Evolutionary conservation across 805 yeast species (phyloP).

Genomic region (Starmerella powellii): DNA sequence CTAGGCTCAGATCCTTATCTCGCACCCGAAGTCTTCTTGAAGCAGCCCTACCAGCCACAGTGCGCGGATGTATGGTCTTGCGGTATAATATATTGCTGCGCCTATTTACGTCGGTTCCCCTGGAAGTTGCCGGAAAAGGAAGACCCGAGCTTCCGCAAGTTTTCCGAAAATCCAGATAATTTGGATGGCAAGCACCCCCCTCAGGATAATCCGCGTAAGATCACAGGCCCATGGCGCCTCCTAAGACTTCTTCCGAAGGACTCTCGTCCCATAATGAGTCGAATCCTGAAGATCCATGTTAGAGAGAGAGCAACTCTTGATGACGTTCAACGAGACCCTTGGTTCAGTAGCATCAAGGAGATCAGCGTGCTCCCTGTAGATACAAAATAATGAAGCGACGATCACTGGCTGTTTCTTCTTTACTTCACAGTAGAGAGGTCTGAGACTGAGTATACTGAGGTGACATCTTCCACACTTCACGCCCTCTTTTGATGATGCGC

Average conservation of each 20-base stretch:
- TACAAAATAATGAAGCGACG: too few species aligned
- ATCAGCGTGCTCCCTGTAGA: constrained; percentile 18
- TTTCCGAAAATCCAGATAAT: constrained; percentile 28
- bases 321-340: constrained; percentile 45
- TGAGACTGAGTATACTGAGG: too few species aligned
- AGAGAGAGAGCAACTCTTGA: constrained; percentile 45
- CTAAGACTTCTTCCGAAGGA: constrained; percentile 58
- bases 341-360: constrained; percentile 42
- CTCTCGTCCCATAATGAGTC: constrained; percentile 46
- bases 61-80: constrained; percentile 87
- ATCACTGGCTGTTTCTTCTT: too few species aligned
- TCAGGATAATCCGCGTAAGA: constrained; percentile 24
- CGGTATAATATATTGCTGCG: constrained; percentile 85
- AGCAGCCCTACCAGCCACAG: constrained; percentile 62
- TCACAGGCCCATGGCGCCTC: constrained; percentile 60
- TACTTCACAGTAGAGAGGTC: too few species aligned
- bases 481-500: too few species aligned
- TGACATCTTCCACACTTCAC: too few species aligned
- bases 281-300: constrained; percentile 56
- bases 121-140: constrained; percentile 83
- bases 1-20: constrained; percentile 94
- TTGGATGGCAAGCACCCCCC: constrained; percentile 23
- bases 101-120: constrained; percentile 77
- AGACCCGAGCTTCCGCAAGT: constrained; percentile 66
- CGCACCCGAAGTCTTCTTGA: constrained; percentile 75